Conservation (phyloP, 805 yeast genomes). For the Candida insectalens region DNA sequence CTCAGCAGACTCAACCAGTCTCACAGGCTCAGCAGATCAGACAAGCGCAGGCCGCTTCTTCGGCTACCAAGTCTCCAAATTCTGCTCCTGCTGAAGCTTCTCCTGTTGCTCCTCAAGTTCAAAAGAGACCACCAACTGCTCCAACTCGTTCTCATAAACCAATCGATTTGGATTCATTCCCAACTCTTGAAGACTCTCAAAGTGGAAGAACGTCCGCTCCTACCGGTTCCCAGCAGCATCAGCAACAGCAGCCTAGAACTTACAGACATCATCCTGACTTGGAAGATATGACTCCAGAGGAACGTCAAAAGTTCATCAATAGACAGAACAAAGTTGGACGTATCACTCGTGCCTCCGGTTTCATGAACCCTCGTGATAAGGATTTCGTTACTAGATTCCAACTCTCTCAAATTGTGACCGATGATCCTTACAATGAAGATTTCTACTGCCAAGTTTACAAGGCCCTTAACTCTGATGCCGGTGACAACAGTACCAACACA, state of each 20-base stretch:
- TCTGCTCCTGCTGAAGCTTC: no score
- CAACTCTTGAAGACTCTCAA: no score
- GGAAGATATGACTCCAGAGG: slow-evolving; percentile 55
- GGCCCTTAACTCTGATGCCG: slow-evolving; percentile 51
- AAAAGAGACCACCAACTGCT: no score
- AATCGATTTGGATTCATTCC: no score
- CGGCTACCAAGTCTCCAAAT: no score
- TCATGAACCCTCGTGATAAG: slow-evolving; percentile 96
- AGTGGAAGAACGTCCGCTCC: no score
- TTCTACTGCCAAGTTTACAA: slow-evolving; percentile 91
- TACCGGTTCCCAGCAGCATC: no score
- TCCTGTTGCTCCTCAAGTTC: no score
- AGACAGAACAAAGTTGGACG: slow-evolving; percentile 70
- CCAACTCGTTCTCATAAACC: no score
- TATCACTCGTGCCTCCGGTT: slow-evolving; percentile 76
- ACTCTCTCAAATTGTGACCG: slow-evolving; percentile 90
- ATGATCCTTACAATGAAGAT: slow-evolving; percentile 95
- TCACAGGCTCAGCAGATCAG: not conserved
- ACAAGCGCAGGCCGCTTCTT: not conserved
- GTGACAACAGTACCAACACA: slow-evolving; percentile 55
- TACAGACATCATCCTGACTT: slow-evolving; percentile 22
- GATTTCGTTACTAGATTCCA: slow-evolving; percentile 93
- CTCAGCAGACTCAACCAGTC: not conserved
- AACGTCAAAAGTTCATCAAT: slow-evolving; percentile 52
- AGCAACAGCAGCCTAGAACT: no score